Percentiles rank a stretch among this genome's conserved stretches.
These are phyloP conservation scores for Fusarium abutilonis DNA, from an alignment of 2,329 filamentous ascomycete species.

Conservation along the genomic window DNA sequence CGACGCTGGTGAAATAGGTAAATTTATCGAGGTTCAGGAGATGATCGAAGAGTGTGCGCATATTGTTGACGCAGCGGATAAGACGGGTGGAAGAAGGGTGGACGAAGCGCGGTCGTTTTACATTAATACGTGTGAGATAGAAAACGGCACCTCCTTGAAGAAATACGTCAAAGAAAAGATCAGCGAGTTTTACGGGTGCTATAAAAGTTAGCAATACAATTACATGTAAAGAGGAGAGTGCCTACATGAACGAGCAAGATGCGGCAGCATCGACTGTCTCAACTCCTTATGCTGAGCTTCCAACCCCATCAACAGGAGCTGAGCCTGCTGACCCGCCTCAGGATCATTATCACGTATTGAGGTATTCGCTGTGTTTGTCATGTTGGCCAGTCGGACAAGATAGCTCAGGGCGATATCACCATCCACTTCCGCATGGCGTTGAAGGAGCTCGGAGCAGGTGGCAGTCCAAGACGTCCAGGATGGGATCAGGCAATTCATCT, in stretches of 20 bases:
- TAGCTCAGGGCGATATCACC: constrained; percentile 57
- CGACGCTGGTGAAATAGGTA: constrained; percentile 54
- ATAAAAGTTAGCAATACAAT: constrained; percentile 31
- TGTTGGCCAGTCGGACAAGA: constrained; percentile 55
- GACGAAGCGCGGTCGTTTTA: constrained; percentile 13
- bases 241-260: constrained; percentile 45
- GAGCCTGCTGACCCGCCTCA: constrained; percentile 53
- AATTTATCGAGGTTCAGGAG: constrained; percentile 45
- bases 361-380: constrained; percentile 52
- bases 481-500: constrained; percentile 44
- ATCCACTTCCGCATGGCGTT: constrained; percentile 49
- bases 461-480: constrained; percentile 56
- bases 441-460: constrained; percentile 57
- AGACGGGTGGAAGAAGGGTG: constrained; percentile 38
- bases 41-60: constrained; percentile 50
- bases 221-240: too few relatives aligned
- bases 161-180: constrained; percentile 53
- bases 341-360: constrained; percentile 45
- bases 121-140: constrained; percentile 18
- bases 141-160: constrained; percentile 54
- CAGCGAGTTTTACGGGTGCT: constrained; percentile 47
- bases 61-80: constrained; percentile 37
- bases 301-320: constrained; percentile 59
- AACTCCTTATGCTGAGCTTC: constrained; percentile 58
- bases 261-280: constrained; percentile 49